Evolutionary conservation across 176 grass and related monocot genomes (phyloP), one percentile per base, ranked within the genome.

Genomic region (Avena atlantica): DNA sequence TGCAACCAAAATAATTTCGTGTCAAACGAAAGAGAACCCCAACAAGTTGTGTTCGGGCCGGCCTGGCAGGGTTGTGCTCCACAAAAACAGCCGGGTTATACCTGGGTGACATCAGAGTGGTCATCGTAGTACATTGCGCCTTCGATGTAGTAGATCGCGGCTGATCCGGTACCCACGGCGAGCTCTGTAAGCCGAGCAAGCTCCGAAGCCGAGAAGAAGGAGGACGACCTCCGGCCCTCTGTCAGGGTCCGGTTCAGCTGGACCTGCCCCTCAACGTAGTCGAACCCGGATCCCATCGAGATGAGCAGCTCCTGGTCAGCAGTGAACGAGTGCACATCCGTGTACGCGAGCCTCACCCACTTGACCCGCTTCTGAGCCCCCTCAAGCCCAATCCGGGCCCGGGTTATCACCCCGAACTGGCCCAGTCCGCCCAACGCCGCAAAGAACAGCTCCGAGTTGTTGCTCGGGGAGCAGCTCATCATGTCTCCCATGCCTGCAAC

Each of bases 391-490:
- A 91, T 82, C 21, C 89, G 84, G 62, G 89, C 89, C 31, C 87
- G 42, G 29, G 84, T 91, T 44, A 91, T 94, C 31, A 94, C 80
- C 59, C 89, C 92, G 15, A 94, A 85, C 49, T 94, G 92, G 11
- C 92, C 87, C 16, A 94, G 56, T 12, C 89, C 92, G 8, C 92
- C 92, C 20, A 91, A 29, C 1, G 29, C 84, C 3, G n/a, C 84
- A 6, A 82, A 84, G 84, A 94, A 91, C 12, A 94, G 62, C 59
- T 87, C 89, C 9, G 80, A 3, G 71, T 69, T 80, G 27, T 7
- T 37, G 7, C 66, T 81, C 12, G 16, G 23, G 8, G 87, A 89
- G 45, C 89, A 94, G 4, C 76, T 91, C 20, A 89, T 27, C 31
- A 44, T 79, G 85, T 94, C 89, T 5, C 92, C 89, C 25, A 56